Percentiles rank a stretch among this genome's conserved stretches.
Evolutionary conservation across 1,284 basidiomycete genomes (phyloP).

Genomic region (Leccinum griseonigrum): DNA sequence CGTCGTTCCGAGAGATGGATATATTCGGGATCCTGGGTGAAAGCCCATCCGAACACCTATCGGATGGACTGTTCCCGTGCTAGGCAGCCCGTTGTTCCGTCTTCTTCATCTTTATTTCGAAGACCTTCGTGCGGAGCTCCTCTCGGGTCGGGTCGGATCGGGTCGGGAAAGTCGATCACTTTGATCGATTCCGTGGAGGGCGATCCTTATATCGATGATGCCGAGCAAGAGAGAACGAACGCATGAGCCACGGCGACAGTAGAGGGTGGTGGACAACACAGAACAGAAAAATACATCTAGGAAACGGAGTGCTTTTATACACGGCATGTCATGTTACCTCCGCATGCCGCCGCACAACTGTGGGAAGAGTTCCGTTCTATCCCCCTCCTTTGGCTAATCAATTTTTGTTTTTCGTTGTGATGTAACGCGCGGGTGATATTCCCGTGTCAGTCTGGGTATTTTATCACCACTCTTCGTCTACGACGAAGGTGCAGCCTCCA

Average conservation of each 20-base stretch:
- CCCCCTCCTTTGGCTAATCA: background rate
- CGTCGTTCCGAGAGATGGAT: constrained; percentile 8
- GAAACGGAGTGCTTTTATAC: constrained; percentile 10
- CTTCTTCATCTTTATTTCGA: background rate
- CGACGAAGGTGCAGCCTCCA: background rate
- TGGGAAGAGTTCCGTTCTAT: constrained; percentile 15
- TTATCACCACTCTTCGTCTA: background rate
- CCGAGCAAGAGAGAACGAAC: background rate
- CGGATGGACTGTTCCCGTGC: background rate
- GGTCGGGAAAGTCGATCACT: background rate
- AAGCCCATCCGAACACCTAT: background rate
- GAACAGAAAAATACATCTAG: background rate
- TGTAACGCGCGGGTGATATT: background rate
- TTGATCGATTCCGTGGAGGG: background rate
- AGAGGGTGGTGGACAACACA: background rate
- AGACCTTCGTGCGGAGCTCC: background rate
- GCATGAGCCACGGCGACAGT: background rate
- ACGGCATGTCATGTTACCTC: constrained; percentile 5
- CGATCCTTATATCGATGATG: background rate
- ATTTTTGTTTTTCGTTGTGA: background rate
- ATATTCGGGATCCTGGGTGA: background rate
- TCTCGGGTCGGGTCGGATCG: background rate
- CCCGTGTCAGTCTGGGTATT: background rate
- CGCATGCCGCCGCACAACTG: background rate
- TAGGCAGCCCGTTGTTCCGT: constrained; percentile 3